These are phyloP conservation scores for Leishmania mexicana DNA, from an alignment of 208 protist species.

Conservation along the genomic window DNA sequence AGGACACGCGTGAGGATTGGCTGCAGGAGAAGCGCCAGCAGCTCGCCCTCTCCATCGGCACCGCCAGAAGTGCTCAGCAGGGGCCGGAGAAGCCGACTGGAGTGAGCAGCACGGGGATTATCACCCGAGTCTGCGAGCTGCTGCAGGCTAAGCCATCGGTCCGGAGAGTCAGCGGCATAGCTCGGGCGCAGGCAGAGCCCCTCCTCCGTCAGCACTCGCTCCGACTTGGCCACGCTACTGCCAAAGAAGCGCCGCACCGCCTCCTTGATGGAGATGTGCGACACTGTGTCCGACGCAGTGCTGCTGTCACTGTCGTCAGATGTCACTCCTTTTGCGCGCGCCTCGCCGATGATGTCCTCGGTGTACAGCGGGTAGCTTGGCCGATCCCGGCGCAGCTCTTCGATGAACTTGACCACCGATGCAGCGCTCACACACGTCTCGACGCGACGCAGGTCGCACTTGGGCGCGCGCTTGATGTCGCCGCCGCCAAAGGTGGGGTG, in stretches of 20 bases:
- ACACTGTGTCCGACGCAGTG: background rate
- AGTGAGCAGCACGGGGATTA: slow-evolving; percentile 21
- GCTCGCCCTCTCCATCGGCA: slow-evolving; percentile 39
- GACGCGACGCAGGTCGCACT: slow-evolving; percentile 61
- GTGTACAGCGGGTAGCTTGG: slow-evolving; percentile 28
- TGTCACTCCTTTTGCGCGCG: background rate
- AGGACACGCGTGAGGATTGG: slow-evolving; percentile 46
- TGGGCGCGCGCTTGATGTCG: slow-evolving; percentile 45
- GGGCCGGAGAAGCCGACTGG: slow-evolving; percentile 41
- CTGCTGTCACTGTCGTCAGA: background rate
- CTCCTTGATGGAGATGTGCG: slow-evolving; percentile 29
- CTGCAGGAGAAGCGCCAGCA: slow-evolving; percentile 52
- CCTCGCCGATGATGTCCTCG: slow-evolving; percentile 8
- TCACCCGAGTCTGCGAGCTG: slow-evolving; percentile 25
- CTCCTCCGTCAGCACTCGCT: slow-evolving; percentile 44
- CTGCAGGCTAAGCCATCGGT: slow-evolving; percentile 28
- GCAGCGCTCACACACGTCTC: slow-evolving; percentile 58
- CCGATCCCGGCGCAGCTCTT: slow-evolving; percentile 23
- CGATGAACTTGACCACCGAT: slow-evolving; percentile 50
- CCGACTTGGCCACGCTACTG: slow-evolving; percentile 2
- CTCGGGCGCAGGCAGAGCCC: slow-evolving; percentile 58
- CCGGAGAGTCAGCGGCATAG: slow-evolving; percentile 40
- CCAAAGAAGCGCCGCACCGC: slow-evolving; percentile 44
- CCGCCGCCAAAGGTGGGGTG: slow-evolving; percentile 51
- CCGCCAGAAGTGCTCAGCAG: slow-evolving; percentile 50